Base-by-base conservation (phyloP, 495 filamentous ascomycete genomes). In the Hypomontagnella monticulosa region DNA sequence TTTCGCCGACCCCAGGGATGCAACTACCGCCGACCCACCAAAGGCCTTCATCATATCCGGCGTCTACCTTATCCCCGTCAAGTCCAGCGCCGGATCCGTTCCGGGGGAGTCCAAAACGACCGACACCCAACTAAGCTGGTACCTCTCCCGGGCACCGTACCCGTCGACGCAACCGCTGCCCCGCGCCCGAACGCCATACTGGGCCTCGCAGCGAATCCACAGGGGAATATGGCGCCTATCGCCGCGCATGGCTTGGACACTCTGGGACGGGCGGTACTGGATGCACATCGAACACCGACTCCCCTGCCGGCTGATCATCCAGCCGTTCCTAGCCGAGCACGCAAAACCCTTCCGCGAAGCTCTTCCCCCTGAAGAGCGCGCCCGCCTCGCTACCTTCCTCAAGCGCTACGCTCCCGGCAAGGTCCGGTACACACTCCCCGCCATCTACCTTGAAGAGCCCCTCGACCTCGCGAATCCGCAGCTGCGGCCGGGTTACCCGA, bases 211-310 rank as follows among this genome's bases (percentile, higher is more conserved):
- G 27, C 41, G 38, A 9, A 10, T 49, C 34, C 12, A 12, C 10
- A 38, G 14, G 6, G 38, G 38, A 0, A 15, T 32, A 0, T 71
- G 63, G 69, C 43, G 57, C 6, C 43, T 38, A 57, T 42, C 47
- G 4, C 4, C n/a, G 30, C 70, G 76, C 78, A 72, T 66, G n/a
- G 30, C 58, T 0, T 87, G 82, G 83, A 64, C 65, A 2, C 78
- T 95, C 0, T 97, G 87, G 84, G 94, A 98, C 72, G 84, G 89
- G 8, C 84, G 94, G 7, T 97, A 84, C 78, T 98, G 94, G 94
- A 76, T 96, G 34, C 84, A 87, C 3, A 38, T 92, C 9, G 63
- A 70, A 12, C 79, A 82, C 61, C 71, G 67, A 12, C 63, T 80
- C 0, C 67, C 71, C 1, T 66, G 65, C 55, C 51, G 69, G 2